Evolutionary conservation across 2,329 filamentous ascomycete species (phyloP), one percentile per base, ranked within the genome.

Genomic region (Metarhizium humberi): DNA sequence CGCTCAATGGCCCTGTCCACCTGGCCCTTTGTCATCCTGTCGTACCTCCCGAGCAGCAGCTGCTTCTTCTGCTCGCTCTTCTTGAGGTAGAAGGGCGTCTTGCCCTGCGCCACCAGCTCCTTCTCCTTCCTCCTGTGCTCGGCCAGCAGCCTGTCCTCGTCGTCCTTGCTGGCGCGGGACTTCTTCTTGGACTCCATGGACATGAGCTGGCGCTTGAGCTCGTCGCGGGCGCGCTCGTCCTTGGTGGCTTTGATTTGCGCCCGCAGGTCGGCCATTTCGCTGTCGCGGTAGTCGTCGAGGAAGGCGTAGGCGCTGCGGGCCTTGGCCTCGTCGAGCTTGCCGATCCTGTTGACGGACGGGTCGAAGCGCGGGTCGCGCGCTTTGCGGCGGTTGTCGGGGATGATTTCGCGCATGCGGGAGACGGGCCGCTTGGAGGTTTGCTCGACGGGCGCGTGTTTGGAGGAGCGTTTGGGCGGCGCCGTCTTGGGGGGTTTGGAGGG

Each of bases 81-180:
- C 82, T 99, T 99, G 64, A 97, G 75, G 72, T 90, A 97, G 74
- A 91, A 99, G 0, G 94, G 92, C 68, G 81, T 84, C 82, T 96
- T 96, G 58, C 94, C 94, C 74, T 95, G 82, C 64, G 84, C 84
- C 52, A 97, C 85, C 58, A 88, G 74, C 69, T 92, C 87, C 74
- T 90, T 91, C 77, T 99, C 94, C 69, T 85, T 79, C 73, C 81
- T 81, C 66, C 87, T 82, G 73, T 97, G 92, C 69, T 87, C 84
- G 48, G 82, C 77, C 54, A 92, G 64, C 46, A 97, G 74, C 56
- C 83, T 80, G 62, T 82, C 77, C 70, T 87, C 83, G 57, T 85
- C 80, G 58, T 90, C 86, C 73, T 86, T 88, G 53, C 79, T 77
- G 62, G 84, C 75, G 60, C 85, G 81, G 30, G 90, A 79, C 71